Conservation (phyloP, 257 asterid genomes). For the Hygrophila difformis region DNA sequence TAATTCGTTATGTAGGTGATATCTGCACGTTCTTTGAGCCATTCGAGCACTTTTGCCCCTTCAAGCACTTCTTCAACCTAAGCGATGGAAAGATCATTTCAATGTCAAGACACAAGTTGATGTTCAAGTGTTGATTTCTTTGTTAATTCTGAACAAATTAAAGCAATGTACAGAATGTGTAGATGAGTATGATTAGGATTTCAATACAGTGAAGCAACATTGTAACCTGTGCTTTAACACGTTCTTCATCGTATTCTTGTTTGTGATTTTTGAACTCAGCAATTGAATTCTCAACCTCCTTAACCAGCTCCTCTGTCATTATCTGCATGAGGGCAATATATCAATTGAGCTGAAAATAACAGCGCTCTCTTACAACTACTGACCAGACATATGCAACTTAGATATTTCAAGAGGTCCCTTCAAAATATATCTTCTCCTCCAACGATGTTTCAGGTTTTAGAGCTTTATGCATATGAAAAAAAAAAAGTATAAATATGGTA, state of each 20-base stretch:
- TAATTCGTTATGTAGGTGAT: slow-evolving; percentile 55
- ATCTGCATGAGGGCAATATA: slow-evolving; percentile 46
- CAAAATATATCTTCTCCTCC: too few species aligned
- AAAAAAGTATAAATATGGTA: too few species aligned
- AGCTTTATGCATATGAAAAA: too few species aligned
- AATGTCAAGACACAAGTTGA: too few species aligned
- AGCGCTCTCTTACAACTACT: too few species aligned
- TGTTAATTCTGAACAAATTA: too few species aligned
- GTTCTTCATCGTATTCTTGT: slow-evolving; percentile 89
- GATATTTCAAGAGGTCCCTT: too few species aligned
- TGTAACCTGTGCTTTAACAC: slow-evolving; percentile 69
- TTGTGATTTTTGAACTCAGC: slow-evolving; percentile 60
- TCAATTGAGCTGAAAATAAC: too few species aligned
- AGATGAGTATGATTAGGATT: not conserved
- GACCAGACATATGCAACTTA: too few species aligned
- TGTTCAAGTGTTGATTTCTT: too few species aligned
- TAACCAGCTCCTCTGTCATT: slow-evolving; percentile 68
- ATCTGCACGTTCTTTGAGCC: slow-evolving; percentile 75
- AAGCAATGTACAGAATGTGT: not conserved
- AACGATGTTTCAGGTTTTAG: too few species aligned
- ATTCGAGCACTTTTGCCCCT: slow-evolving; percentile 94
- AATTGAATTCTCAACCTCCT: slow-evolving; percentile 77
- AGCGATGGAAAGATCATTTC: slow-evolving; percentile 8
- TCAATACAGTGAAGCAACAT: slow-evolving; percentile 4
- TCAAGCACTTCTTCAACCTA: slow-evolving; percentile 94